These are phyloP conservation scores for Candida incommunis DNA, from an alignment of 805 yeast genomes.

Conservation along the genomic window DNA sequence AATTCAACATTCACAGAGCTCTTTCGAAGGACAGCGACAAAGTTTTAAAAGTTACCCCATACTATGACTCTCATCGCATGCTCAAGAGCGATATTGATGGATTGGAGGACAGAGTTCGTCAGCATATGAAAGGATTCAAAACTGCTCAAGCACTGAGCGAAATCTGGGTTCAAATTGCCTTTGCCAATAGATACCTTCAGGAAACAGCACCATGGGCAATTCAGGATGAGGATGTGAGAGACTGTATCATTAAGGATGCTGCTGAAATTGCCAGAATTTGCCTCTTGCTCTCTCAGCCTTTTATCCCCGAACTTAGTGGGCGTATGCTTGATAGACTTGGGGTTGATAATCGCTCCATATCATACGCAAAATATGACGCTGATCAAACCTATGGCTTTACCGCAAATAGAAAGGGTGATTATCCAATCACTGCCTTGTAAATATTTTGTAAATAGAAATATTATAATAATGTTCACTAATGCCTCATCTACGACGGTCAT, in stretches of 20 bases:
- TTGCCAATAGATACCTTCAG: constrained; percentile 57
- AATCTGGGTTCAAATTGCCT: constrained; percentile 45
- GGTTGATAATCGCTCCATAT: constrained; percentile 32
- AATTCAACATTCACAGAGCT: constrained; percentile 44
- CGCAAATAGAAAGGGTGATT: constrained; percentile 37
- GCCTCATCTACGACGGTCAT: not conserved
- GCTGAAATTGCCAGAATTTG: constrained; percentile 58
- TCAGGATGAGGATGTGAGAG: constrained; percentile 16
- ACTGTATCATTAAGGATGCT: constrained; percentile 39
- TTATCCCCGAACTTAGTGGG: constrained; percentile 52
- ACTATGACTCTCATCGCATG: not conserved
- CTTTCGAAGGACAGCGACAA: constrained; percentile 1
- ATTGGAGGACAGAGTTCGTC: constrained; percentile 23
- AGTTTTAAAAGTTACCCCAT: not conserved
- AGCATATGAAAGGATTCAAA: constrained; percentile 32
- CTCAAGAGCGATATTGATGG: not conserved
- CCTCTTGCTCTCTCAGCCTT: constrained; percentile 54
- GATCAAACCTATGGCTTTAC: constrained; percentile 49
- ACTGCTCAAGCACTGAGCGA: constrained; percentile 40
- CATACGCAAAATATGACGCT: constrained; percentile 36
- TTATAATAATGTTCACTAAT: not conserved
- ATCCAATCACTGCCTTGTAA: constrained; percentile 25
- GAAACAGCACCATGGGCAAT: constrained; percentile 63
- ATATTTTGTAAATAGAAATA: too few relatives aligned
- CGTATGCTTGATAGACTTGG: constrained; percentile 48